Evolutionary conservation across 2,329 filamentous ascomycete species (phyloP).

Genomic region (Scytalidium lignicola): DNA sequence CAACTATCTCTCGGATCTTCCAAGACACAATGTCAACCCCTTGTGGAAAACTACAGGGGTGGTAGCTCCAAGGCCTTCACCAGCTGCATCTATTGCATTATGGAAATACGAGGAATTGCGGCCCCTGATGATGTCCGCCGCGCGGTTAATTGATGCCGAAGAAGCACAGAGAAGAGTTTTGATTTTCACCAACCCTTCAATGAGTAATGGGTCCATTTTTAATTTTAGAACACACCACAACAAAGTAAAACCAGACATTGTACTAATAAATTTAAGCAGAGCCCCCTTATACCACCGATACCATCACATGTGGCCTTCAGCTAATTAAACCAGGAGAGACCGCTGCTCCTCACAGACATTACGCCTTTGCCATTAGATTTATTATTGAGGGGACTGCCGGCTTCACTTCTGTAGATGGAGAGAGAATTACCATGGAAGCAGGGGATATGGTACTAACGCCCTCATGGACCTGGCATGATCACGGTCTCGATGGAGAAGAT

Average conservation of each 20-base stretch:
- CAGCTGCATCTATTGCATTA: neutral
- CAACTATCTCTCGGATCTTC: neutral
- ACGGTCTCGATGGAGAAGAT: slow-evolving; percentile 38
- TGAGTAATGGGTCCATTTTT: neutral
- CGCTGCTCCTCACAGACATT: slow-evolving; percentile 37
- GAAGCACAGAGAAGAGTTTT: neutral
- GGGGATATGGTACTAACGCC: slow-evolving; percentile 42
- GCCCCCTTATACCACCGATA: slow-evolving; percentile 39
- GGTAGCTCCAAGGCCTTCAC: neutral
- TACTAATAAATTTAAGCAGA: slow-evolving; percentile 13
- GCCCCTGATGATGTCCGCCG: neutral
- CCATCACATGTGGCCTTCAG: slow-evolving; percentile 38
- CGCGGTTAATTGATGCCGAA: neutral
- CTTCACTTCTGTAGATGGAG: slow-evolving; percentile 39
- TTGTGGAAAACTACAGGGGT: neutral
- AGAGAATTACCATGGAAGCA: slow-evolving; percentile 34
- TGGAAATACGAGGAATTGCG: neutral
- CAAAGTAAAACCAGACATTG: neutral
- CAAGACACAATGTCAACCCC: neutral
- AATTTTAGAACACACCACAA: neutral
- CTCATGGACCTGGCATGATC: slow-evolving; percentile 42
- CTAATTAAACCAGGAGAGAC: slow-evolving; percentile 39
- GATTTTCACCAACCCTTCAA: neutral
- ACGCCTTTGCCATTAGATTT: slow-evolving; percentile 39
- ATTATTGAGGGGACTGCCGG: slow-evolving; percentile 38